Percentiles rank a stretch among this genome's conserved stretches.
phyloP scores from a whole-genome alignment of 78 protist genomes.

The Mantamonas sphyraenae region DNA sequence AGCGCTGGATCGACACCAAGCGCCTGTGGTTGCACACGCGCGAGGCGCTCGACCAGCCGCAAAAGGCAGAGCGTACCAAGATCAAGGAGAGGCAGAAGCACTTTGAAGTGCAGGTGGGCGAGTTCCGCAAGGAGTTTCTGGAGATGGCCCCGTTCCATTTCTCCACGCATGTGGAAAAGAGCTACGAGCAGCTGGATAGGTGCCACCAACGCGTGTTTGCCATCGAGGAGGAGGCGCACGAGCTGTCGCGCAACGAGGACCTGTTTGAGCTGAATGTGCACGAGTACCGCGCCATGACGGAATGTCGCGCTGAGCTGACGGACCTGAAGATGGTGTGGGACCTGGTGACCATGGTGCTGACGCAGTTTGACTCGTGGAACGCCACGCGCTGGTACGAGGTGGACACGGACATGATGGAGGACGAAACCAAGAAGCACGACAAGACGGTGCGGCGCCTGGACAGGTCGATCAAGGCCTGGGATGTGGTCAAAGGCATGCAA shows the following conservation, averaged over 20 bases:
- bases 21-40: not conserved
- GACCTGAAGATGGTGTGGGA: constrained; percentile 67
- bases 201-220: not conserved
- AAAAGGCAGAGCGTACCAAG: constrained; percentile 37
- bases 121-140: constrained; percentile 12
- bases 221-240: constrained; percentile 3
- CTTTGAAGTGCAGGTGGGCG: constrained; percentile 19
- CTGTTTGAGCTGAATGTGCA: constrained; percentile 36
- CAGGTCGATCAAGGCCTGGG: constrained; percentile 13
- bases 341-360: constrained; percentile 7
- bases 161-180: not conserved
- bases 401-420: constrained; percentile 46
- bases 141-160: not conserved
- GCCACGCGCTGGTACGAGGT: constrained; percentile 12
- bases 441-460: constrained; percentile 11
- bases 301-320: constrained; percentile 10
- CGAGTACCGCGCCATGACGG: constrained; percentile 8
- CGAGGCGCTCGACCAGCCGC: constrained; percentile 23
- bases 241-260: constrained; percentile 1
- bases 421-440: constrained; percentile 27
- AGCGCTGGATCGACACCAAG: constrained; percentile 3
- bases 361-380: constrained; percentile 35
- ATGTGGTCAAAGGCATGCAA: constrained; percentile 46
- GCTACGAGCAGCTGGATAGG: constrained; percentile 31
- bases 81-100: constrained; percentile 9